Conservation (phyloP, 192 early-diverging fungal genomes). For the Polychytrium aggregatum region DNA sequence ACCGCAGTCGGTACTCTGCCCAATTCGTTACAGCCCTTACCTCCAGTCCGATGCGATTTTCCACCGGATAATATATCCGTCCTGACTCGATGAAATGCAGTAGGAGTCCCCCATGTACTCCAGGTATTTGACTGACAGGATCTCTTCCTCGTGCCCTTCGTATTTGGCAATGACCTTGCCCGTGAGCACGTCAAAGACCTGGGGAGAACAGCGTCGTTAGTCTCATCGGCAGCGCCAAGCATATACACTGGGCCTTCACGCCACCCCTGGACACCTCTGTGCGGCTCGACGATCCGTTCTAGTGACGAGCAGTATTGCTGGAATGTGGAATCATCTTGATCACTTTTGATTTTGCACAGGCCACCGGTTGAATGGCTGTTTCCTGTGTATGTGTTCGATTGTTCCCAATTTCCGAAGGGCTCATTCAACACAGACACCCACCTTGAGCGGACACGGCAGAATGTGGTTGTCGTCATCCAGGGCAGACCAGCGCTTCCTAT, state of each 20-base stretch:
- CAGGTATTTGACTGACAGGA: slow-evolving; percentile 69
- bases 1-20: too few species aligned
- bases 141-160: slow-evolving; percentile 80
- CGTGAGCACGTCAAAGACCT: slow-evolving; percentile 71
- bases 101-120: slow-evolving; percentile 73
- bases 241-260: too few species aligned
- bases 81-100: slow-evolving; percentile 81
- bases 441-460: slow-evolving; percentile 83
- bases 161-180: slow-evolving; percentile 71
- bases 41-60: slow-evolving; percentile 72
- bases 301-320: too few species aligned
- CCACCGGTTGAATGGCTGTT: too few species aligned
- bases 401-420: neutral
- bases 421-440: slow-evolving; percentile 2
- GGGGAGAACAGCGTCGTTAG: neutral
- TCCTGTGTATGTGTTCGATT: neutral
- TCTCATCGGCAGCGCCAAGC: too few species aligned
- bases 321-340: too few species aligned
- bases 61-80: slow-evolving; percentile 89
- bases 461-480: slow-evolving; percentile 92
- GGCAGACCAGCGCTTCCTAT: slow-evolving; percentile 74
- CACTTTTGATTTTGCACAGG: too few species aligned
- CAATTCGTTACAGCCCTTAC: too few species aligned
- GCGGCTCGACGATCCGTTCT: too few species aligned
- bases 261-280: too few species aligned